phyloP scores from a whole-genome alignment of 495 filamentous ascomycete genomes.

The Hypoxylon crocopeplum region DNA sequence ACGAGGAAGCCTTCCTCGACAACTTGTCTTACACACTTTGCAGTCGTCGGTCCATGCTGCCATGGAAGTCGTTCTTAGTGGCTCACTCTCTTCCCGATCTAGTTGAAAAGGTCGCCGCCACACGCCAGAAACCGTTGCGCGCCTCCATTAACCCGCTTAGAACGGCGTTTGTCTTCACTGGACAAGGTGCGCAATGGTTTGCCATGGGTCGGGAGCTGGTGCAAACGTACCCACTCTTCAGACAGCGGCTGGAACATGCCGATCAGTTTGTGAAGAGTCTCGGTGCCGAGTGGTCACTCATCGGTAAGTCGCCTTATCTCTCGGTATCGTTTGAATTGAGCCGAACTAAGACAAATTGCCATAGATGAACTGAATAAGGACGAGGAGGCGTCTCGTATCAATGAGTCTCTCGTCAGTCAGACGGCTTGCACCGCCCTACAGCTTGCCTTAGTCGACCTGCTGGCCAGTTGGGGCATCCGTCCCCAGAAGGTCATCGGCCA shows the following conservation, averaged over 20 bases:
- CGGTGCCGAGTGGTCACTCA: neutral
- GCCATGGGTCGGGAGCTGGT: conserved; percentile 57
- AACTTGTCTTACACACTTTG: neutral
- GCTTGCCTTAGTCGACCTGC: conserved; percentile 58
- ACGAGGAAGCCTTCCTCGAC: neutral
- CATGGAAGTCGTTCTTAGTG: neutral
- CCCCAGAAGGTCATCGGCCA: conserved; percentile 61
- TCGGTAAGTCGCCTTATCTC: too few relatives aligned
- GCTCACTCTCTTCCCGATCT: neutral
- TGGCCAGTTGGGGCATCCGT: conserved; percentile 55
- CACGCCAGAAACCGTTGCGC: neutral
- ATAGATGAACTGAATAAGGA: neutral
- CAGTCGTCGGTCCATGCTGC: neutral
- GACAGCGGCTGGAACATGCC: neutral
- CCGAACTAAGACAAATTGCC: too few relatives aligned
- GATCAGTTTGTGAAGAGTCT: neutral
- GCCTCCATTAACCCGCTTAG: too few relatives aligned
- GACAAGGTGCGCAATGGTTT: conserved; percentile 52
- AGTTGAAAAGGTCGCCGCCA: neutral
- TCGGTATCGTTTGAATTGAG: too few relatives aligned
- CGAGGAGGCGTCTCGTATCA: neutral
- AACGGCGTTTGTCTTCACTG: conserved; percentile 44
- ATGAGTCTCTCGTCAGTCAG: conserved; percentile 12
- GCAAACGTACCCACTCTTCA: conserved; percentile 19
- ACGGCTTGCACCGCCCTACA: conserved; percentile 54